Conservation (phyloP, 2,329 filamentous ascomycete genomes). For the Amauroascus niger region DNA sequence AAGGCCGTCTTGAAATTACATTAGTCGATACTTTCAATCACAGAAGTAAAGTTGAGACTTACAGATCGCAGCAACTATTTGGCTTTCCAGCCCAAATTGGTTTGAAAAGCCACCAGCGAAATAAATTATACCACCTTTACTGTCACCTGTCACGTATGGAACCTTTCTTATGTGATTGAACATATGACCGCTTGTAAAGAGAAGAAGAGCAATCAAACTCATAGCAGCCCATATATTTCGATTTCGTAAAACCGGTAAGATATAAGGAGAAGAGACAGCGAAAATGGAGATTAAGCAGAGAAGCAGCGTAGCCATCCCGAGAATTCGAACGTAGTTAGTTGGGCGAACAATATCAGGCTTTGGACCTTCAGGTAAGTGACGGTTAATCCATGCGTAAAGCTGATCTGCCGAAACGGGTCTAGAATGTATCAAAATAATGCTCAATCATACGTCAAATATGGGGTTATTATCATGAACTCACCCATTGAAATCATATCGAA, state of each 20-base stretch:
- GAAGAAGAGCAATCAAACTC: slow-evolving; percentile 76
- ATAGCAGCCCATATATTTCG: slow-evolving; percentile 89
- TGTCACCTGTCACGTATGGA: slow-evolving; percentile 80
- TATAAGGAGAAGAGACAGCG: slow-evolving; percentile 64
- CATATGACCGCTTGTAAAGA: slow-evolving; percentile 97
- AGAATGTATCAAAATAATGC: slow-evolving; percentile 6
- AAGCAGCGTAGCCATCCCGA: slow-evolving; percentile 56
- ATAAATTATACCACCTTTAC: slow-evolving; percentile 76
- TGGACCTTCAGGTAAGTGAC: slow-evolving; percentile 66
- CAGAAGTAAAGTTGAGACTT: slow-evolving; percentile 37
- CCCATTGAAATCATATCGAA: slow-evolving; percentile 83
- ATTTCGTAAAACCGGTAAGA: slow-evolving; percentile 74
- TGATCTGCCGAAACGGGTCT: slow-evolving; percentile 68
- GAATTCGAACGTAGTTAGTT: slow-evolving; percentile 73
- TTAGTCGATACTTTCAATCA: slow-evolving; percentile 21
- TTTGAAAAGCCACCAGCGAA: slow-evolving; percentile 88
- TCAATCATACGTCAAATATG: slow-evolving; percentile 2
- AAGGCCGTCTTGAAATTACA: slow-evolving; percentile 51
- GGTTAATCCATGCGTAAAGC: slow-evolving; percentile 66
- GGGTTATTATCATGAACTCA: slow-evolving; percentile 36
- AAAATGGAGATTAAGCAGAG: slow-evolving; percentile 60
- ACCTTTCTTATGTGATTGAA: slow-evolving; percentile 98
- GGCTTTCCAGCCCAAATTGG: slow-evolving; percentile 88
- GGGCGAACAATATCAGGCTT: slow-evolving; percentile 72
- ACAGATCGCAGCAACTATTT: slow-evolving; percentile 92